A percentile compares a stretch with the other conserved stretches of the same genome.
These are phyloP conservation scores for Puccinia hordei DNA, from an alignment of 1,284 basidiomycete species.

Conservation along the genomic window DNA sequence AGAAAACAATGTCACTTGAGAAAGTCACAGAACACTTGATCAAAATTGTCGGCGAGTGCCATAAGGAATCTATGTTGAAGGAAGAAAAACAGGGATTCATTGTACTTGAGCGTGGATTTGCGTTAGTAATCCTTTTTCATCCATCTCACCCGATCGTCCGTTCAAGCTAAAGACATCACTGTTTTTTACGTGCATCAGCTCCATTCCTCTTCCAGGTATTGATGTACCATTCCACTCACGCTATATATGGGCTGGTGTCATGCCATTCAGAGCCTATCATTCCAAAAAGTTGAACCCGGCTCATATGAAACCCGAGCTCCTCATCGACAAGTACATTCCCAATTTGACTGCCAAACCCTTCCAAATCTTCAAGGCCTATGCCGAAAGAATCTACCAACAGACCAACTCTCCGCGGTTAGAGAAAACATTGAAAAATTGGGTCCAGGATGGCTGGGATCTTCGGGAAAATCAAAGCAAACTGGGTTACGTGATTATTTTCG, in stretches of 20 bases:
- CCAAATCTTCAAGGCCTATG: slow-evolving; percentile 83
- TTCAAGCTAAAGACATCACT: neutral
- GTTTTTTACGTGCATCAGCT: slow-evolving; percentile 30
- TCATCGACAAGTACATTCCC: slow-evolving; percentile 92
- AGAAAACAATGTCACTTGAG: slow-evolving; percentile 75
- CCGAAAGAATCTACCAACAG: slow-evolving; percentile 91
- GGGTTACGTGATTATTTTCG: slow-evolving; percentile 91
- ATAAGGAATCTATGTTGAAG: slow-evolving; percentile 72
- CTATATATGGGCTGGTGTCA: slow-evolving; percentile 96
- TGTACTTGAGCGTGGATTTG: slow-evolving; percentile 92
- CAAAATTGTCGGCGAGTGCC: slow-evolving; percentile 84
- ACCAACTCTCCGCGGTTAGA: slow-evolving; percentile 80
- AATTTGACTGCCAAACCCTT: slow-evolving; percentile 96
- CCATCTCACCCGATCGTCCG: neutral
- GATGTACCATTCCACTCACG: slow-evolving; percentile 99
- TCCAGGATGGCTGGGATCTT: slow-evolving; percentile 82
- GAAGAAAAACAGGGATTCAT: slow-evolving; percentile 79
- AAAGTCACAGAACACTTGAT: slow-evolving; percentile 87
- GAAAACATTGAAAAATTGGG: slow-evolving; percentile 89
- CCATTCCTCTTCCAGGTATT: slow-evolving; percentile 93
- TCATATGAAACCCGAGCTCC: slow-evolving; percentile 85
- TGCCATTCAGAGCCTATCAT: slow-evolving; percentile 92
- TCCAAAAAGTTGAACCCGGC: slow-evolving; percentile 95
- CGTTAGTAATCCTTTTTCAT: slow-evolving; percentile 52
- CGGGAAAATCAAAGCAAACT: slow-evolving; percentile 82